Base-by-base conservation (phyloP, 1,284 basidiomycete species). In the Bothia castanella region DNA sequence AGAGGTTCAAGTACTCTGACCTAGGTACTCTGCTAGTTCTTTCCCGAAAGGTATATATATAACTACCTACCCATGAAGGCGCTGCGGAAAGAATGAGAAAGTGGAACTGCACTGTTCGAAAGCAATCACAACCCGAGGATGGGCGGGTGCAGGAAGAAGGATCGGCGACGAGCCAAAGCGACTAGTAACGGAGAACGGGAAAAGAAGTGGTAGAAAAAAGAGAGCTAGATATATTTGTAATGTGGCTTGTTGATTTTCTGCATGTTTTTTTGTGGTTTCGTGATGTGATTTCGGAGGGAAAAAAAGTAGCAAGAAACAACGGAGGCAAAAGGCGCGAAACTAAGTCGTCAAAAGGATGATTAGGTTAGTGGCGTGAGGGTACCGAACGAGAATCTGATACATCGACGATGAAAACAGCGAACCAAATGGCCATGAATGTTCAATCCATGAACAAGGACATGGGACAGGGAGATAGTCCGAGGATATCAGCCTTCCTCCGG, bases 261-360 rank as follows among this genome's bases (percentile, higher is more conserved):
- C 63, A 60, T 75, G 72, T 79, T 79, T 79, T 75, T 71, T 65
- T 63, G 63, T 55, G 59, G 49, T 73, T 75, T 72, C 70, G 53
- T 67, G 58, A 68, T 61, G 60, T 56, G 59, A 60, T 69, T 72
- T 54, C 53, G 54, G 54, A 44, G 32, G 56, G 56, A 52, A 57
- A 58, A 68, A 62, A 67, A 67, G 66, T 66, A 67, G 67, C 63
- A 69, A 62, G 63, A 66, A 68, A 66, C 63, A 66, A 61, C 58
- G 59, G 60, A 58, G 58, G 46, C 40, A 42, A 56, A 66, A 46
- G 61, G 55, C 46, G 43, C 64, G 52, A 53, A 57, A 62, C 45
- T 56, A 68, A 42, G 53, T 67, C 64, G 56, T 70, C 64, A 61
- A 64, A 65, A 51, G 51, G 61, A 53, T 57, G 47, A 67, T 67